Percentiles rank a stretch among this genome's conserved stretches.
Evolutionary conservation across 345 rosid genomes (phyloP).

Genomic region (Pelargonium nanum): DNA sequence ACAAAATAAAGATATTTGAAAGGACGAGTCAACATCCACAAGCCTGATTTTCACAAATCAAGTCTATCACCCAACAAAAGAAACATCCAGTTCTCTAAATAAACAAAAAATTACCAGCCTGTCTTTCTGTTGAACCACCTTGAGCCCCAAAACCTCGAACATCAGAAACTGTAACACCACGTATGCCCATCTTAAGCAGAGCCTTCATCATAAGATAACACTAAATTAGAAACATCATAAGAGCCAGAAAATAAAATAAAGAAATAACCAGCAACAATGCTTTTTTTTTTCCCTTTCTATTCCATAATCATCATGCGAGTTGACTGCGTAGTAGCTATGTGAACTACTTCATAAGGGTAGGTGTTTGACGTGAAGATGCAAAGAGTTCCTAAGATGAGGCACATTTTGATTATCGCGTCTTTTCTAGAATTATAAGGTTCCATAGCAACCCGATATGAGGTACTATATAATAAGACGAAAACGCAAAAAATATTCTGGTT

Average conservation of each 20-base stretch:
- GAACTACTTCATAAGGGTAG: too few relatives aligned
- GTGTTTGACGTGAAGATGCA: too few relatives aligned
- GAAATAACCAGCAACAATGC: background rate
- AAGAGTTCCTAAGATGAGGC: too few relatives aligned
- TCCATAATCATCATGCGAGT: too few relatives aligned
- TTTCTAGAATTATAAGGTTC: too few relatives aligned
- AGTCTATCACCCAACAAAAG: background rate
- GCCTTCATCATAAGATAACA: constrained; percentile 31
- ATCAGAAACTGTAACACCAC: constrained; percentile 86
- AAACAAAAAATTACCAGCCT: constrained; percentile 45
- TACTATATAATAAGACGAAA: too few relatives aligned
- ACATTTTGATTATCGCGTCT: too few relatives aligned
- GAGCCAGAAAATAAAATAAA: background rate
- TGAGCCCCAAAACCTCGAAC: constrained; percentile 85
- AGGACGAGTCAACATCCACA: background rate
- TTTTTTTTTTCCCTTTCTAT: too few relatives aligned
- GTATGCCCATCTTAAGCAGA: constrained; percentile 62
- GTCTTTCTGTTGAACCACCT: constrained; percentile 82
- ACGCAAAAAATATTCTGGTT: too few relatives aligned
- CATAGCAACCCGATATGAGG: too few relatives aligned
- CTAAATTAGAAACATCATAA: constrained; percentile 8
- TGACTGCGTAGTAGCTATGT: too few relatives aligned
- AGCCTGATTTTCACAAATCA: background rate
- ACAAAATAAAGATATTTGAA: background rate
- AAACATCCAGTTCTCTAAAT: background rate